Evolutionary conservation across 768 basidiomycete species (phyloP), one percentile per base, ranked within the genome.

Genomic region (Mycena alexandri): DNA sequence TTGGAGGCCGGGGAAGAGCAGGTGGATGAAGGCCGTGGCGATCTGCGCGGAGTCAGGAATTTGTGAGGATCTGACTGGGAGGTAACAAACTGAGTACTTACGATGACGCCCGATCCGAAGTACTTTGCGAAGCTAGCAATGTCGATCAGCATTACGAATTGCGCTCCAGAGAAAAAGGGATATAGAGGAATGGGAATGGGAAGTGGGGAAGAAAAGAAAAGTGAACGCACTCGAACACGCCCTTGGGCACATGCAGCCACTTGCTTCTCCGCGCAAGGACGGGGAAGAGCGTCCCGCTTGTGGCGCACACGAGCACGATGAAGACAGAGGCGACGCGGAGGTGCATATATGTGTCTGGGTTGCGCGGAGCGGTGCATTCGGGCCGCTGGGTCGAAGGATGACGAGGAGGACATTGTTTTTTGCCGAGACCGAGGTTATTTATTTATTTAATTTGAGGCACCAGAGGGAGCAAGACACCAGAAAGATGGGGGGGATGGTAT

Each of bases 51-150:
- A 33, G 19, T 10, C 29, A 29, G 6, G 8, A 21, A 11, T 6
- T 14, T 24, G 34, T 43, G 66, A 43, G 56, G 44, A 54, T 57
- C 24, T 29, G 29, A 29, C 29, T 29, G 16, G 38, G 5, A 19
- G 41, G 41, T 17, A 16, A 3, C 24, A 21, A 38, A 34, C 52
- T 56, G 16, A 44, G 17, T 29, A 81, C 90, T 73, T 68, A 93
- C 92, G 73, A 94, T 94, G 57, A 94, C 93, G 43, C 95, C 95
- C 22, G 93, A 94, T 46, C 95, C 95, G 78, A 97, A 97, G 76
- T 91, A 96, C 79, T 95, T 96, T 29, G 93, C 91, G 75, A 95
- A 94, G 54, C 92, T 93, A 47, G 8, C 6, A 17, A 17, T 24
- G 19, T 10, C 16, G 17, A 33, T 38, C 38, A 38, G 29, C 29